Percentiles rank a stretch among this genome's conserved stretches.
phyloP scores from a whole-genome alignment of 345 rosid species.

The Dovyalis caffra region DNA sequence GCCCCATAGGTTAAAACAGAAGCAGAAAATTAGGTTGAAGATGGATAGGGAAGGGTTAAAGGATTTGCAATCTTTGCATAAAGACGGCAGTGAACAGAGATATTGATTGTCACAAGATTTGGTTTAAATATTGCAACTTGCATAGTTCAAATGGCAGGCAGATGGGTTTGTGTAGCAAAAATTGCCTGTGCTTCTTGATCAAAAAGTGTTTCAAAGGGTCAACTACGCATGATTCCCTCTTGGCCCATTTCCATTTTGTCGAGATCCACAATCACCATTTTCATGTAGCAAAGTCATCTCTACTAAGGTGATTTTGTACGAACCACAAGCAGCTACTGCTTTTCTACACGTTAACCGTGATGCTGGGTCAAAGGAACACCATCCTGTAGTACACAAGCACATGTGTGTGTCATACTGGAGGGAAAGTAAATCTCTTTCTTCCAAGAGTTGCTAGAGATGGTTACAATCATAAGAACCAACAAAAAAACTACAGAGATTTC shows the following conservation, averaged over 20 bases:
- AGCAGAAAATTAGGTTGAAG: not conserved
- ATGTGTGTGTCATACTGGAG: no score
- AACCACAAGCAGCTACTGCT: not conserved
- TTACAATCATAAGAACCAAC: not conserved
- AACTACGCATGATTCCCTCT: not conserved
- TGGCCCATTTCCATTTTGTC: not conserved
- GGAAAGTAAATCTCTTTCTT: not conserved
- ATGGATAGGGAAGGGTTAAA: not conserved
- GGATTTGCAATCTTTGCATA: not conserved
- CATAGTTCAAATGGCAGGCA: not conserved
- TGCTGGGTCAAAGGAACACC: not conserved
- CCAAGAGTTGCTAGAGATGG: not conserved
- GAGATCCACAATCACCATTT: not conserved
- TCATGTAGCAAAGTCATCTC: not conserved
- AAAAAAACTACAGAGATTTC: not conserved
- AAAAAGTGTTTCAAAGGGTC: not conserved
- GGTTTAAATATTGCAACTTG: not conserved
- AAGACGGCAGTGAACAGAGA: not conserved
- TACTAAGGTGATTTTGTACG: not conserved
- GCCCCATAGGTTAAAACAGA: not conserved
- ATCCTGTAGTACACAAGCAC: not conserved
- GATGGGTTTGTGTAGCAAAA: not conserved
- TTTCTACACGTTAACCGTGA: not conserved
- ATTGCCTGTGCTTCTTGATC: not conserved
- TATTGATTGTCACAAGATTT: not conserved